Evolutionary conservation across 1,284 basidiomycete species (phyloP), one percentile per base, ranked within the genome.

Genomic region (Laetiporus sulphureus): DNA sequence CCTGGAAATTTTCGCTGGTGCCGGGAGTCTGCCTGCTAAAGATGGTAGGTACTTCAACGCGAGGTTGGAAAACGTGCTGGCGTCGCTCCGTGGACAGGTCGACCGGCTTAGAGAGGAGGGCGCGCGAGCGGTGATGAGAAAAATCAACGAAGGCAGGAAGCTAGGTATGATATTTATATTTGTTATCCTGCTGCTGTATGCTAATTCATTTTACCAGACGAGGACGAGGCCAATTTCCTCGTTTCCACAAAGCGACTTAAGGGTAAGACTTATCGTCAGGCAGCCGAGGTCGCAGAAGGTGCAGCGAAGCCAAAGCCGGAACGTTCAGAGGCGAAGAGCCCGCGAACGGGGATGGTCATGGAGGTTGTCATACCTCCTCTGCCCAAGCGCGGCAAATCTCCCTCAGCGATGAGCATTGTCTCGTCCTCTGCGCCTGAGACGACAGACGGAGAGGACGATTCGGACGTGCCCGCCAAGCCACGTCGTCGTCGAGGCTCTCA

Each of bases 21-120:
- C 71, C 5, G 79, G 80, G 2, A 63, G 73, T 15, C 65, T 91
- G 29, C 84, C 87, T 1, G 61, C 66, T 39, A 53, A 58, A 20
- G 88, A 91, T 12, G 90, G 90, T 6, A 78, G 92, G n/a, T 91
- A 91, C 66, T 94, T 94, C 69, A 80, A 85, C 37, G 81, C 85
- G 12, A 75, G 86, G 23, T 67, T 95, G 16, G 77, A 85, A 23
- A 71, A 76, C 18, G 71, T 77, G 15, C 62, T 87, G 36, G 62
- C 66, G 6, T 68, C 73, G 1, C 65, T 95, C 20, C 67, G 69
- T 48, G 63, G 59, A 2, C 90, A 94, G 51, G 79, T 85, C 1
- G 77, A 85, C 31, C 67, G 74, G 7, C 63, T 92, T 10, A 71
- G 78, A 45, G 66, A 73, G 1, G 65, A 85, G 30, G 88, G 85